Evolutionary conservation across 257 asterid species (phyloP), one percentile per base, ranked within the genome.

Genomic region (Solanum pimpinellifolium): DNA sequence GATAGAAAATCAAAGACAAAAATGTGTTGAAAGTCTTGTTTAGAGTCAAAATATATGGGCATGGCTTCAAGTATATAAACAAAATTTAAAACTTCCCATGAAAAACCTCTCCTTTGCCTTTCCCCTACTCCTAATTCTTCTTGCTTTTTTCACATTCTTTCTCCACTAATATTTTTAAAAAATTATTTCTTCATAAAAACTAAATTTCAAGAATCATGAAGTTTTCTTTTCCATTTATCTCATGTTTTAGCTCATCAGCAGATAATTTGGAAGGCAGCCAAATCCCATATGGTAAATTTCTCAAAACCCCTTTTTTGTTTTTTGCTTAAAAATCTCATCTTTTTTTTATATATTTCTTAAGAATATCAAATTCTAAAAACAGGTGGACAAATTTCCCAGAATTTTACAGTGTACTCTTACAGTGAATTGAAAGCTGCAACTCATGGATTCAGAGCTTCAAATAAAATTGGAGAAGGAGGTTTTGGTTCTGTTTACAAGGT

Each of bases 401-500:
- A 85, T 75, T 91, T 94, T 84, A 90, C 90, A 0, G 96, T 95
- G 29, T 93, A 91, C 83, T 65, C 92, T 15, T 92, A 91, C 91
- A 60, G 87, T 9, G 95, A 93, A 33, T 89, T 95, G 87, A 87
- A 90, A 90, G 72, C 89, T 59, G 97, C 95, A 15, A 93, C 98
- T 47, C 93, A 90, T 66, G 97, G 95, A 6, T 95, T 94, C 87
- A 92, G 89, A 87, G 78, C 90, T 39, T 88, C 90, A 62, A 88
- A 93, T 91, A 94, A 94, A 88, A 89, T 95, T 84, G 98, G 98
- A 83, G 94, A 94, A 73, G 98, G 98, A 13, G 97, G 93, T 31
- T 92, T 92, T 84, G 96, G 97, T 69, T 60, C 86, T 88, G 98
- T 95, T 87, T 95, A 94, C 94, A 93, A 92, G 96, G 98, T 93